Conservation (phyloP, 1,284 basidiomycete genomes). For the Xanthoconium separans region DNA sequence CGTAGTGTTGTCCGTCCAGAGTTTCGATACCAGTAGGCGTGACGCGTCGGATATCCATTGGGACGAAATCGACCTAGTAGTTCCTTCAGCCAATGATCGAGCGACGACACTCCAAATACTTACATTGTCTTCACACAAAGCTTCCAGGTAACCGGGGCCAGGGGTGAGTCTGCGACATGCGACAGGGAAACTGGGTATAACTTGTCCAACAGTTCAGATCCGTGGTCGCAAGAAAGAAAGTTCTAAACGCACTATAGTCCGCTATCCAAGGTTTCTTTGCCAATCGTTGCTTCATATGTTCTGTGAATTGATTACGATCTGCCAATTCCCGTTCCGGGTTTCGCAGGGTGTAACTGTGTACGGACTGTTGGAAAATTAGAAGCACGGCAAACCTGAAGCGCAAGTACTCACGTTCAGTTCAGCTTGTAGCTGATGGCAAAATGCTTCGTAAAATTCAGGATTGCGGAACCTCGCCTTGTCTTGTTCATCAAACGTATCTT, state of each 20-base stretch:
- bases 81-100: not conserved
- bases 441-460: slow-evolving; percentile 47
- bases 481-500: slow-evolving; percentile 52
- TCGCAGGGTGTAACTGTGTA: slow-evolving; percentile 45
- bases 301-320: slow-evolving; percentile 40
- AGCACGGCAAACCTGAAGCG: not conserved
- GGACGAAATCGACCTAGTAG: slow-evolving; percentile 56
- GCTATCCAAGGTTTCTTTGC: slow-evolving; percentile 59
- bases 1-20: slow-evolving; percentile 48
- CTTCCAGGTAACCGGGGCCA: slow-evolving; percentile 65
- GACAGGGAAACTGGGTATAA: slow-evolving; percentile 58
- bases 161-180: slow-evolving; percentile 61
- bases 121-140: slow-evolving; percentile 60
- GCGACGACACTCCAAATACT: slow-evolving; percentile 2
- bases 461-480: slow-evolving; percentile 50
- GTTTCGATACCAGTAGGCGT: slow-evolving; percentile 56
- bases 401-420: slow-evolving; percentile 48
- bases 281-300: slow-evolving; percentile 51
- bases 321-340: slow-evolving; percentile 42
- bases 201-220: slow-evolving; percentile 28
- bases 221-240: not conserved
- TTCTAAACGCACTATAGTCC: slow-evolving; percentile 45
- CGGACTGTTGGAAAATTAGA: slow-evolving; percentile 34
- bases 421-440: slow-evolving; percentile 49
- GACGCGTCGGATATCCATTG: slow-evolving; percentile 48